phyloP scores from a whole-genome alignment of 768 basidiomycete genomes.

The Trametes elegans region DNA sequence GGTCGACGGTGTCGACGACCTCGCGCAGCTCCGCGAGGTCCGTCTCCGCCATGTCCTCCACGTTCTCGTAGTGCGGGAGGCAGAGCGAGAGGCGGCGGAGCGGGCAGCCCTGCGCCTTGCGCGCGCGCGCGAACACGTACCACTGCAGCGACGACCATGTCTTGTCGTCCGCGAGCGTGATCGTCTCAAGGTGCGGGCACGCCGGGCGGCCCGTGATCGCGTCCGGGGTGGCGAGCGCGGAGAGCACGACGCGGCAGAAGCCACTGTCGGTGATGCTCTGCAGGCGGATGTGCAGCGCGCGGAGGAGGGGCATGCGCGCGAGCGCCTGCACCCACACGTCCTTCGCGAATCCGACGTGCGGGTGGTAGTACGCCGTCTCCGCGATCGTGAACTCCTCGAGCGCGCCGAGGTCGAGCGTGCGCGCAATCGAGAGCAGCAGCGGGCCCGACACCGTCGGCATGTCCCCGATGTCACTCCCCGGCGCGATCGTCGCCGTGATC shows the following conservation, averaged over 20 bases:
- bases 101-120: slow-evolving; percentile 21
- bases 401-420: slow-evolving; percentile 23
- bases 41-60: slow-evolving; percentile 29
- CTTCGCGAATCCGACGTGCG: slow-evolving; percentile 22
- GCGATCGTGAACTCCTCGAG: slow-evolving; percentile 29
- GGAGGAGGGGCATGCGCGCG: slow-evolving; percentile 26
- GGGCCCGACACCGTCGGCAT: slow-evolving; percentile 26
- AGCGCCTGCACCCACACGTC: slow-evolving; percentile 27
- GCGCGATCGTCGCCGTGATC: slow-evolving; percentile 20
- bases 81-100: slow-evolving; percentile 27
- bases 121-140: slow-evolving; percentile 26
- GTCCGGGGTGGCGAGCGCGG: slow-evolving; percentile 23
- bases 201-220: slow-evolving; percentile 20
- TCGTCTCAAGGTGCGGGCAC: slow-evolving; percentile 27
- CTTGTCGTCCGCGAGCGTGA: slow-evolving; percentile 26
- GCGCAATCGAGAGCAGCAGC: slow-evolving; percentile 22
- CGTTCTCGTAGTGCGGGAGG: slow-evolving; percentile 28
- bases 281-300: slow-evolving; percentile 24
- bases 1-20: slow-evolving; percentile 28
- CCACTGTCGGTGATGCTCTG: slow-evolving; percentile 26
- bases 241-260: slow-evolving; percentile 26
- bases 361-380: slow-evolving; percentile 24
- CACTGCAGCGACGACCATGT: slow-evolving; percentile 31
- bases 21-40: slow-evolving; percentile 26
- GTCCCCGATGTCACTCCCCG: slow-evolving; percentile 24